Conservation (phyloP, 1,284 basidiomycete species). For the Cutaneotrichosporon curvatum region DNA sequence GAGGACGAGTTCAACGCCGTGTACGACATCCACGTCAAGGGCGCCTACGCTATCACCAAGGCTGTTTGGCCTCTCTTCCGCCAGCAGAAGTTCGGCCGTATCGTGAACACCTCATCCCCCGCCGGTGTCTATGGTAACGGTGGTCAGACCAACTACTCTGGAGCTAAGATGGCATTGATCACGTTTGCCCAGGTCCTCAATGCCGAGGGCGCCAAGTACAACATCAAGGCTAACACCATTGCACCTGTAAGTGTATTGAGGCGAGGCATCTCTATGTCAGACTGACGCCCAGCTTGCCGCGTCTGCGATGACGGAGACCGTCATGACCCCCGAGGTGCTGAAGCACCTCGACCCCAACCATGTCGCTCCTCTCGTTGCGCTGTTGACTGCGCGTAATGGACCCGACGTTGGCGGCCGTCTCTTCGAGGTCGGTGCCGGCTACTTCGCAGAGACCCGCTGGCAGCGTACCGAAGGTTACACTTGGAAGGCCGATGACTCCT, state of each 20-base stretch:
- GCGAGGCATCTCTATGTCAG: too few relatives aligned
- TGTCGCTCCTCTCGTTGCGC: slow-evolving; percentile 85
- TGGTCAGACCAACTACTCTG: slow-evolving; percentile 79
- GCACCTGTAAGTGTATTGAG: slow-evolving; percentile 91
- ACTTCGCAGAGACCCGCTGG: slow-evolving; percentile 85
- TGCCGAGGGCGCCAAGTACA: slow-evolving; percentile 84
- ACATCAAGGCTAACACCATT: slow-evolving; percentile 79
- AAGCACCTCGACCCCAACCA: slow-evolving; percentile 87
- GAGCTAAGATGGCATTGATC: slow-evolving; percentile 66
- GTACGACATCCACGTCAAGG: slow-evolving; percentile 88
- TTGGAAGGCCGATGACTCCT: slow-evolving; percentile 82
- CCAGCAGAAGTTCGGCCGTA: slow-evolving; percentile 85
- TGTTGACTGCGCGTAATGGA: slow-evolving; percentile 49
- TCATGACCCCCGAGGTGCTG: slow-evolving; percentile 95
- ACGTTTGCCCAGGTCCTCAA: slow-evolving; percentile 88
- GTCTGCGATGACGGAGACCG: slow-evolving; percentile 84
- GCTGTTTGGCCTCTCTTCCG: slow-evolving; percentile 95
- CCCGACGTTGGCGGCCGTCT: slow-evolving; percentile 78
- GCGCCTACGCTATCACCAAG: slow-evolving; percentile 88
- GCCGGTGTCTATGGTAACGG: slow-evolving; percentile 67
- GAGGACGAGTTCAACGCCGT: slow-evolving; percentile 81
- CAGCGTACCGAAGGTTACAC: slow-evolving; percentile 77
- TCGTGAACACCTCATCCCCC: slow-evolving; percentile 79
- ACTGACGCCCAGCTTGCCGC: slow-evolving; percentile 65
- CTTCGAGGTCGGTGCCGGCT: slow-evolving; percentile 93